Evolutionary conservation across 345 rosid genomes (phyloP), one percentile per base, ranked within the genome.

Genomic region (Aquilaria yunnanensis): DNA sequence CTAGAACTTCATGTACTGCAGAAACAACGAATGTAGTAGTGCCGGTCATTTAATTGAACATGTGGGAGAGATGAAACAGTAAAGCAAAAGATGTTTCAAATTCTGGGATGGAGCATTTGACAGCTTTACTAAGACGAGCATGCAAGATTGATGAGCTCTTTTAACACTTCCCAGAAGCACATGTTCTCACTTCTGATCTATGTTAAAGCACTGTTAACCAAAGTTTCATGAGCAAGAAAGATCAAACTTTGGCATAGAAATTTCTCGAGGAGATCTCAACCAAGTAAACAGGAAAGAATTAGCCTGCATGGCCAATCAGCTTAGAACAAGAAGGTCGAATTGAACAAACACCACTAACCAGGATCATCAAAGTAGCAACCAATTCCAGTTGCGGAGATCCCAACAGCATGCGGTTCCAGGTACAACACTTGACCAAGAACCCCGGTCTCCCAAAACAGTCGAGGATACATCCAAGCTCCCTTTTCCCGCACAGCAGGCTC

Each of bases 351-450:
- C 10, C 51, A 57, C 64, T 51, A 77, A 86, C 92, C 85, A 16
- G 97, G 91, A 76, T 91, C 96, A 75, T 91, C 97, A 7, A 91
- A 91, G 76, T 78, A 91, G 79, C 97, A 88, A 54, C 97, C 96
- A 0, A 88, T 91, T 63, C 97, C 97, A 3, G 96, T 91, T 9
- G 97, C 96, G 62, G 97, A 91, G 47, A 91, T 75, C 62, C 92
- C 97, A 73, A 88, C 56, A 6, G 97, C 97, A 71, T 91, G 97
- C 14, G 97, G 85, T 82, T 91, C 97, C 4, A 91, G 82, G 74
- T 91, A 88, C 74, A 91, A 68, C 37, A 91, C 84, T 69, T 91
- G 97, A 14, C 97, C 97, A 72, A 91, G 73, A 67, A 84, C 81
- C 74, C 97, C 96, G 37, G 96, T 88, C 74, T 91, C 97, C 97